Base-by-base conservation (phyloP, 768 basidiomycete species). In the Amanita pallidorosea region DNA sequence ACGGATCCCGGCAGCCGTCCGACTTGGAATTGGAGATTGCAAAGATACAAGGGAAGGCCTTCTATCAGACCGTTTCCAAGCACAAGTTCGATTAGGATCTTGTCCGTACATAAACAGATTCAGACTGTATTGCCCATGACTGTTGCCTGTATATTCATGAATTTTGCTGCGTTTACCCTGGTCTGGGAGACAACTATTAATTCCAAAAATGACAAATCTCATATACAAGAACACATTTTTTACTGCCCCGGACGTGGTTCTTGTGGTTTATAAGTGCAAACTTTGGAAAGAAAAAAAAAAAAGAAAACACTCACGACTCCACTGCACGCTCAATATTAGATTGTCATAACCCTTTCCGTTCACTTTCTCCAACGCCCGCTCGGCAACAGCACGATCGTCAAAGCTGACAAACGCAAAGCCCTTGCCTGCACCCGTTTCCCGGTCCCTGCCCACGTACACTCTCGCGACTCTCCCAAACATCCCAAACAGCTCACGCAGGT, bases 401-500 rank as follows among this genome's bases (percentile, higher is more conserved):
- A 96, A 99, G 64, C 86, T 90, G 50, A 99, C 94, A 59, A 98
- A 98, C 13, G 94, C 95, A 64, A 95, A 96, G 45, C 95, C 95
- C 67, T 95, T 96, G 52, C 93, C 93, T 18, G 86, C 77, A 42
- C 94, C 90, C 7, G 95, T 97, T 60, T 96, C 94, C 48, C 91
- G 76, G 64, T 99, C 96, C 41, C 88, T 76, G 22, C 95, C 96
- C 43, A 99, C 88, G 66, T 93, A 97, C 47, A 97, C 92, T 48
- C 96, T 72, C 31, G 81, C 84, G 33, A 94, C 85, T 13, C 85
- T 75, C 0, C 92, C 91, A 65, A 98, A 96, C 17, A 70, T 65
- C 46, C 82, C 80, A 64, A 99, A 98, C 34, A 99, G 74, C 18
- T 92, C 93, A 50, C 94, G 83, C 22, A 99, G 71, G 67, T 99